Evolutionary conservation across 2,329 filamentous ascomycete genomes (phyloP), one percentile per base, ranked within the genome.

Genomic region (Aureobasidium pullulans): DNA sequence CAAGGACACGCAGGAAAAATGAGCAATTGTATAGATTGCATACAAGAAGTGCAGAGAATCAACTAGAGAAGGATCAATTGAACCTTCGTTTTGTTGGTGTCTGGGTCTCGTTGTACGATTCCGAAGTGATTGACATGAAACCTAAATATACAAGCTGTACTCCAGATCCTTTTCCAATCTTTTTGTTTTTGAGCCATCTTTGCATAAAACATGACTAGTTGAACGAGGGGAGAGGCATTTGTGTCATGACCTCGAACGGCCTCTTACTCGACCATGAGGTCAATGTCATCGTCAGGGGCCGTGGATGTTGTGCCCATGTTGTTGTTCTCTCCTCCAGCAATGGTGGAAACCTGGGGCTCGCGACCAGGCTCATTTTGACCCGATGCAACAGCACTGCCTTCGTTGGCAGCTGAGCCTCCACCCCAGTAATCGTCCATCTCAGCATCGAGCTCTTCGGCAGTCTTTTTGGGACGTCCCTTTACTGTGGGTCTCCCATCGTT

Each of bases 341-440:
- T 50, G 3, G 59, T 61, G 10, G 59, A 28, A 39, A 61, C 46
- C 37, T 61, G 59, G 23, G 59, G 52, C n/a, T 49, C 59, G 11
- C 59, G 49, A 13, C 42, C 59, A 50, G 40, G n/a, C 23, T 36
- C 43, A 16, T 54, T 44, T 10, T 60, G 23, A 3, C 39, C 49
- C 42, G 42, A 46, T n/a, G 37, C 54, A 40, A 46, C 57, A 39
- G 50, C 56, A 29, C 46, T 60, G 13, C 34, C 60, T 32, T 53
- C 44, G n/a, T 34, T 39, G 23, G 57, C 58, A 28, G 53, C 52
- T 15, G 46, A 44, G 28, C 40, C 37, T 23, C 36, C 57, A 39
- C 54, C 57, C 60, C 60, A 96, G 73, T 96, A 96, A 70, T 96
- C 90, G 32, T 87, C 90, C 92, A 96, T 96, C 75, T 96, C 92